These are phyloP conservation scores for Pseudocercospora vitis DNA, from an alignment of 2,329 filamentous ascomycete species.

Conservation along the genomic window DNA sequence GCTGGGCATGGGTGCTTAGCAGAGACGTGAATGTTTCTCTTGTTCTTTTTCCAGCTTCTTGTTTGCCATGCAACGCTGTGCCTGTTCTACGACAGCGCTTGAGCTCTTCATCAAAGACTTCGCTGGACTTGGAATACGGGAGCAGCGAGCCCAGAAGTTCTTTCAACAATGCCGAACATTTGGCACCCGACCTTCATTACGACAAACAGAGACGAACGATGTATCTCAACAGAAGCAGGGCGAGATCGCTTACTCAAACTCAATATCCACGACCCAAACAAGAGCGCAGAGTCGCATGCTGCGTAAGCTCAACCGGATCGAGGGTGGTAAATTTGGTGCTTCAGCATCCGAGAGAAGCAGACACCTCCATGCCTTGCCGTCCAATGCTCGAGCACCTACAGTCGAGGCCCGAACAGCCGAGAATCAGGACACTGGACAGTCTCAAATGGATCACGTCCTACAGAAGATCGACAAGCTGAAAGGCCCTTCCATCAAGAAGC, in stretches of 20 bases:
- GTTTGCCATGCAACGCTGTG: slow-evolving; percentile 22
- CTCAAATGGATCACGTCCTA: slow-evolving; percentile 22
- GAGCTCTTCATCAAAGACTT: slow-evolving; percentile 29
- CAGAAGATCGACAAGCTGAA: slow-evolving; percentile 28
- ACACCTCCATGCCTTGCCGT: background rate
- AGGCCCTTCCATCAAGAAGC: slow-evolving; percentile 14
- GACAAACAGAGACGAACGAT: slow-evolving; percentile 9
- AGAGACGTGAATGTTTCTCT: background rate
- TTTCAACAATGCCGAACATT: slow-evolving; percentile 17
- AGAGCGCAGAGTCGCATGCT: slow-evolving; percentile 17
- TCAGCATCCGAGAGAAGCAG: background rate
- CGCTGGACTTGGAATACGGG: slow-evolving; percentile 26
- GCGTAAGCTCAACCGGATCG: slow-evolving; percentile 22
- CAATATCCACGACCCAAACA: background rate
- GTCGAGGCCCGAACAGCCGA: background rate
- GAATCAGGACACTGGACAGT: slow-evolving; percentile 9
- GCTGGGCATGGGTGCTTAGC: background rate
- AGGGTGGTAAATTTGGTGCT: slow-evolving; percentile 18
- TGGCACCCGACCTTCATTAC: slow-evolving; percentile 18
- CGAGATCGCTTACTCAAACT: background rate
- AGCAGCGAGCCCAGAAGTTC: slow-evolving; percentile 20
- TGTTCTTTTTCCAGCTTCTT: background rate
- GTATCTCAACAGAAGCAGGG: slow-evolving; percentile 1
- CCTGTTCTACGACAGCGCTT: slow-evolving; percentile 28
- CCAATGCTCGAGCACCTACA: background rate